A percentile compares a stretch with the other conserved stretches of the same genome.
phyloP scores from a whole-genome alignment of 352 stramenopile genomes.

The Globisporangium heterothallicum region DNA sequence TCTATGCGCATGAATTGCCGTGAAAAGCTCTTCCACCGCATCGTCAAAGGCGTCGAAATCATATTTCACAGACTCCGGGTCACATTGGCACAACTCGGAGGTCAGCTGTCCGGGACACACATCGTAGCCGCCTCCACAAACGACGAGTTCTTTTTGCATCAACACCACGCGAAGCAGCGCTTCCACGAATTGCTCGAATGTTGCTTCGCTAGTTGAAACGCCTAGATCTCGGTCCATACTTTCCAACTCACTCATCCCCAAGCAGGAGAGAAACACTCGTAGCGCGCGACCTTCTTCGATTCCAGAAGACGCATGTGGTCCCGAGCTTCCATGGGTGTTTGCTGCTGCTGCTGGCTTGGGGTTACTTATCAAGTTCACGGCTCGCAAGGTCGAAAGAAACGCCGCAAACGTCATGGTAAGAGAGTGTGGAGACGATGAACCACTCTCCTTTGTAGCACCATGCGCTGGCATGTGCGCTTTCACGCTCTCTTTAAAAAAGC shows the following conservation, averaged over 20 bases:
- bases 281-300: conserved; percentile 50
- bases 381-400: conserved; percentile 25
- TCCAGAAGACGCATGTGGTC: conserved; percentile 4
- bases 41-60: conserved; percentile 37
- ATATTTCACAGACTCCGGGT: conserved; percentile 18
- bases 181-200: conserved; percentile 46
- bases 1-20: conserved; percentile 24
- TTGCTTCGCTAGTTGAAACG: conserved; percentile 6
- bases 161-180: conserved; percentile 42
- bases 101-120: conserved; percentile 45
- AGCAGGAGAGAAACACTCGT: conserved; percentile 54
- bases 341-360: neutral
- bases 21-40: conserved; percentile 40
- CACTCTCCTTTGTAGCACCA: conserved; percentile 4
- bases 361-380: conserved; percentile 23
- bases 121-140: conserved; percentile 49
- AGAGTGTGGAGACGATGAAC: neutral
- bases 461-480: conserved; percentile 5
- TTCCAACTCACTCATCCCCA: conserved; percentile 25
- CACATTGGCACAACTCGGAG: conserved; percentile 41
- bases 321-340: neutral
- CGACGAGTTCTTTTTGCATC: conserved; percentile 34
- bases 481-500: conserved; percentile 40
- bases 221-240: conserved; percentile 7
- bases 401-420: conserved; percentile 21